Evolutionary conservation across 2,329 filamentous ascomycete species (phyloP).

Genomic region (Ophiostoma perfectum): DNA sequence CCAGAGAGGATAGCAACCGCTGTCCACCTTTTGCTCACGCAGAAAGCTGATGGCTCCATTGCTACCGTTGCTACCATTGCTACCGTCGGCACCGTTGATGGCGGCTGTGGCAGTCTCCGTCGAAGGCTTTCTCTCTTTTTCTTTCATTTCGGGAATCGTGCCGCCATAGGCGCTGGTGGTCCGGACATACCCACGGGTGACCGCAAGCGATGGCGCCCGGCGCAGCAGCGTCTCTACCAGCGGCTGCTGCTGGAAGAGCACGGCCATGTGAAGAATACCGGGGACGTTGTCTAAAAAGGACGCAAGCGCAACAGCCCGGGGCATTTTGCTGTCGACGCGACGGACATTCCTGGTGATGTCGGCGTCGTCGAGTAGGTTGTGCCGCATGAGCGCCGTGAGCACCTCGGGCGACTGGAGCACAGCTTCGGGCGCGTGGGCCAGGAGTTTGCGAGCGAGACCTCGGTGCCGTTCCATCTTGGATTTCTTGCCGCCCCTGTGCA

Average conservation of each 20-base stretch:
- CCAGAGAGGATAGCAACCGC: too few species aligned
- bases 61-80: too few species aligned
- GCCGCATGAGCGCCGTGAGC: background rate
- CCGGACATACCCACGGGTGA: background rate
- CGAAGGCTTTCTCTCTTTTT: too few species aligned
- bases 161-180: too few species aligned
- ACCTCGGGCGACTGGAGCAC: background rate
- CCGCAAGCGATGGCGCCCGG: background rate
- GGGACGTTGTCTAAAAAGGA: background rate
- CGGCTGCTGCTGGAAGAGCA: constrained; percentile 15
- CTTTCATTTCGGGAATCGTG: too few species aligned
- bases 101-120: too few species aligned
- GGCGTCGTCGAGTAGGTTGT: background rate
- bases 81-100: too few species aligned
- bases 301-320: background rate
- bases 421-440: background rate
- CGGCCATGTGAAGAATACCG: constrained; percentile 17
- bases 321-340: background rate
- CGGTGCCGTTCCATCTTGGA: background rate
- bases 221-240: constrained; percentile 19
- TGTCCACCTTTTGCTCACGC: too few species aligned
- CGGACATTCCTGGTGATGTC: background rate
- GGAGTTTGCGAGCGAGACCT: background rate
- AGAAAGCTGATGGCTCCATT: too few species aligned
- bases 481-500: background rate